These are phyloP conservation scores for Echinosphaeria canescens DNA, from an alignment of 2,329 filamentous ascomycete species.

Conservation along the genomic window DNA sequence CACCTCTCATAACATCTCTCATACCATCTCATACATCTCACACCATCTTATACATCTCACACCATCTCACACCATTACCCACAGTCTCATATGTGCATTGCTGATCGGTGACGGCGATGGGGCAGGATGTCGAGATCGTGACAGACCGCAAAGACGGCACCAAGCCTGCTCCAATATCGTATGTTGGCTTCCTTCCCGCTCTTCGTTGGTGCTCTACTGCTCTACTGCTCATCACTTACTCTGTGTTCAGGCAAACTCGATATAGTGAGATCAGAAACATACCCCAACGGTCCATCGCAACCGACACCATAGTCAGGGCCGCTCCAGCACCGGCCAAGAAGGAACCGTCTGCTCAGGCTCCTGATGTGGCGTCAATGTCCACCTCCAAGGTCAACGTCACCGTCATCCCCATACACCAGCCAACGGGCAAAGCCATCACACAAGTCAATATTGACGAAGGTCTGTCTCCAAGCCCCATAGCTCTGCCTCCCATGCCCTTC, in stretches of 20 bases:
- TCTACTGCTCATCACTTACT: constrained; percentile 1
- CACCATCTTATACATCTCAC: too few relatives aligned
- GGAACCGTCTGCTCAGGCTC: constrained; percentile 1
- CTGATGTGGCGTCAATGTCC: constrained; percentile 33
- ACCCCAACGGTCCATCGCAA: constrained; percentile 33
- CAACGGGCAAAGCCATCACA: constrained; percentile 61
- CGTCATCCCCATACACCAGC: constrained; percentile 57
- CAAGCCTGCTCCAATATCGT: constrained; percentile 36
- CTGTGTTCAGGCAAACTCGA: constrained; percentile 31
- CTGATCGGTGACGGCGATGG: too few relatives aligned
- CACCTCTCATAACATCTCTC: too few relatives aligned
- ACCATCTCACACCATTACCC: too few relatives aligned
- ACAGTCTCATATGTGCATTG: too few relatives aligned
- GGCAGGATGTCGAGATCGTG: constrained; percentile 44
- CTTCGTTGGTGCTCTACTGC: not conserved
- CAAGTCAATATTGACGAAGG: constrained; percentile 54
- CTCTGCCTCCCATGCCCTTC: not conserved
- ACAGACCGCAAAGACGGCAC: constrained; percentile 43
- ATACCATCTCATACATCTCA: too few relatives aligned
- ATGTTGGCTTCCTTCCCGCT: constrained; percentile 9
- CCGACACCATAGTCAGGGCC: constrained; percentile 23
- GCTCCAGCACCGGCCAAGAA: constrained; percentile 21
- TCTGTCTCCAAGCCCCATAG: constrained; percentile 7
- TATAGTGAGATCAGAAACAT: constrained; percentile 47
- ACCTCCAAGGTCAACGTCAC: constrained; percentile 76